These are phyloP conservation scores for Pseudoscleropodium purum DNA, from an alignment of 225 moss, liverwort and hornwort genomes.

Conservation along the genomic window DNA sequence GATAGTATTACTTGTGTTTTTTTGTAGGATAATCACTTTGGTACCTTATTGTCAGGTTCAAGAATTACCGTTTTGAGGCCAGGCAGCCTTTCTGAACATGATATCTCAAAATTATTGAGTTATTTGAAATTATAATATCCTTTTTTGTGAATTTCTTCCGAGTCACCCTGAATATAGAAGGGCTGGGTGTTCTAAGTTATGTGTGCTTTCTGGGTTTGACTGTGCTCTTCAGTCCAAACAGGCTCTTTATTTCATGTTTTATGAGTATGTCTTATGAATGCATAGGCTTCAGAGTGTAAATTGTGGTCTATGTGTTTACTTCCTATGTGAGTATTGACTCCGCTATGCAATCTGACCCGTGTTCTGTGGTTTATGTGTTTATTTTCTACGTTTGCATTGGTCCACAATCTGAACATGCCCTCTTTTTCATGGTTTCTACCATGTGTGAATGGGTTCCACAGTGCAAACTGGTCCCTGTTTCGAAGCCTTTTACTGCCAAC, in stretches of 20 bases:
- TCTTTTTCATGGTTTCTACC: background rate
- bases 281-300: background rate
- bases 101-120: background rate
- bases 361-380: no score
- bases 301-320: background rate
- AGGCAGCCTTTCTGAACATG: background rate
- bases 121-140: background rate
- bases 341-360: background rate
- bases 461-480: background rate
- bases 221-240: background rate
- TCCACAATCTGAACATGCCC: background rate
- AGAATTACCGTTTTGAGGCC: background rate
- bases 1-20: background rate
- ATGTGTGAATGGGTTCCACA: background rate
- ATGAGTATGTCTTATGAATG: no score
- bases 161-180: no score
- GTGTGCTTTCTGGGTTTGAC: background rate
- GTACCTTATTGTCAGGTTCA: background rate
- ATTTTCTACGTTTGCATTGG: background rate
- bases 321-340: background rate
- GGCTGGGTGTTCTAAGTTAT: background rate
- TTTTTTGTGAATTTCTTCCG: background rate
- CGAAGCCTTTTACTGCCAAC: background rate
- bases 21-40: background rate
- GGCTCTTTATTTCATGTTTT: background rate